These are phyloP conservation scores for Xylariomycetidae sp. DNA, from an alignment of 2,329 filamentous ascomycete genomes.

Conservation along the genomic window DNA sequence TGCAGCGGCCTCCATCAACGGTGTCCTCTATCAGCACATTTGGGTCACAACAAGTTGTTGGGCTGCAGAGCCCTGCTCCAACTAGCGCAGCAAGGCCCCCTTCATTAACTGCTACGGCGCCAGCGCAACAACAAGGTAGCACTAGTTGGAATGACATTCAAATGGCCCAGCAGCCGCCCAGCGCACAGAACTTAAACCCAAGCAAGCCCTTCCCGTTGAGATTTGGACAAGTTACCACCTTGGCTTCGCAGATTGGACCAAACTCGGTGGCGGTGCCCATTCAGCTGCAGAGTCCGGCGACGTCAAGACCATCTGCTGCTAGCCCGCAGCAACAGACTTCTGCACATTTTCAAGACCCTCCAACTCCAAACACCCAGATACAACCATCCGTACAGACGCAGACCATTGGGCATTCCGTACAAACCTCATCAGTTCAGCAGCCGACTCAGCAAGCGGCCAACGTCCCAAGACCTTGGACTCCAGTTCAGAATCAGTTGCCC, in stretches of 20 bases:
- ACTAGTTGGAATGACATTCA: too few relatives aligned
- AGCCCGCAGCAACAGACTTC: conserved; percentile 7
- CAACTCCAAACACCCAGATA: too few relatives aligned
- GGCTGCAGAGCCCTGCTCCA: too few relatives aligned
- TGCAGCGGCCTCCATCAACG: conserved; percentile 18
- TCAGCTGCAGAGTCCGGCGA: too few relatives aligned
- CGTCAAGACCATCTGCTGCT: conserved; percentile 1
- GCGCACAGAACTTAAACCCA: neutral
- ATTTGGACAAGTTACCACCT: conserved; percentile 23
- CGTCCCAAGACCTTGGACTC: neutral
- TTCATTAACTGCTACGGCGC: too few relatives aligned
- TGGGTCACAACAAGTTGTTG: conserved; percentile 5
- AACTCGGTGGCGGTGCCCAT: conserved; percentile 5
- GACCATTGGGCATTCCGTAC: too few relatives aligned
- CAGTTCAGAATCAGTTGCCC: too few relatives aligned
- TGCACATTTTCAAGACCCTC: too few relatives aligned
- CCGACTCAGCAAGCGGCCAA: conserved; percentile 6
- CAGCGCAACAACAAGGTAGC: too few relatives aligned
- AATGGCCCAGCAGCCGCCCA: conserved; percentile 5
- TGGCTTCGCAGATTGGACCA: conserved; percentile 22
- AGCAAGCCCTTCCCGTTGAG: conserved; percentile 24
- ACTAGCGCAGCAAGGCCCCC: too few relatives aligned
- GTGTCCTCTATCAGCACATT: conserved; percentile 14
- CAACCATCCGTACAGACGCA: too few relatives aligned
- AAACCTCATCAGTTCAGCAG: conserved; percentile 8